Evolutionary conservation across 179 eudicot genomes (phyloP), one percentile per base, ranked within the genome.

Genomic region (Drosera spatulata): DNA sequence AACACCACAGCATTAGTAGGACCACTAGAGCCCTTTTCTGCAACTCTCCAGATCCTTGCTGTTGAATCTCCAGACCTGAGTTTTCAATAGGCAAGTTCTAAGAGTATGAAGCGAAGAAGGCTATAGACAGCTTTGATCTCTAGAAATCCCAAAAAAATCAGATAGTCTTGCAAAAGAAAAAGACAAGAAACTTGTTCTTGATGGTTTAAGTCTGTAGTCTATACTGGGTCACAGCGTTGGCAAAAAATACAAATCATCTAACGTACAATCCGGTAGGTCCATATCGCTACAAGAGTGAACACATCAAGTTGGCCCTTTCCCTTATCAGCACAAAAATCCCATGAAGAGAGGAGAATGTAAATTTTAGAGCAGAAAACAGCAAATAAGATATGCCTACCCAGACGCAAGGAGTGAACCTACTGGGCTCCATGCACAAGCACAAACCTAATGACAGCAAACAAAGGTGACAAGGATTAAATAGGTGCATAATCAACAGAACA

Each of bases 391-490:
- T 13, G 73, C 91, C 67, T 71, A 91, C 98, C 95, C 98, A 51
- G 98, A 88, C 61, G 99, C 99, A 69, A 94, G 96, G 62, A 86
- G 79, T 42, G 89, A 80, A 62, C 96, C 95, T 14, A 75, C 69
- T 64, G 99, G 99, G 77, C 89, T 91, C 99, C 99, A 94, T n/a
- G 99, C 94, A 76, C 99, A 90, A 44, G 87, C 95, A 75, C 88
- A 94, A 79, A 94, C 99, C 99, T 94, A 69, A 11, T 44, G 33
- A 8, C 53, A 48, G 39, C 59, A 14, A 14, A 5, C 55, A 6
- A 67, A 51, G 12, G 41, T 58, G 43, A 39, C 41, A 55, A 61
- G 49, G 39, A 66, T 41, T 7, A 33, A 10, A 2, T 38, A 13
- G 58, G 9, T 13, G n/a, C 15, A 39, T 55, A 10, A 37, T 55